phyloP scores from a whole-genome alignment of 2,329 filamentous ascomycete species.

The Colletotrichum chlorophyti region DNA sequence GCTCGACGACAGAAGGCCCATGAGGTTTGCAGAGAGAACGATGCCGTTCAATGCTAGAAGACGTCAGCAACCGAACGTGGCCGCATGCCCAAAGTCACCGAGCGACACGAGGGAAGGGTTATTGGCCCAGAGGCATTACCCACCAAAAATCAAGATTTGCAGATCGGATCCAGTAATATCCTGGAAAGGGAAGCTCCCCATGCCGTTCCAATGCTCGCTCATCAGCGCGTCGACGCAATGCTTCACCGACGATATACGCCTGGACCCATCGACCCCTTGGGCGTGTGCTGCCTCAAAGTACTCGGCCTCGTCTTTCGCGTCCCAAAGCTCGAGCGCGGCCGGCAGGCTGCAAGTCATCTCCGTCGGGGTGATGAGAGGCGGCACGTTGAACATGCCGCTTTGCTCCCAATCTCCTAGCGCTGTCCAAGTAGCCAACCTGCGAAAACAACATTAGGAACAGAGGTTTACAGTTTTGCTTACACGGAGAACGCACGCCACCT shows the following conservation, averaged over 20 bases:
- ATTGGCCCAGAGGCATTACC: rapidly evolving
- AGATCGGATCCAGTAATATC: constrained; percentile 21
- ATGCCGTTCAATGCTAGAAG: constrained; percentile 18
- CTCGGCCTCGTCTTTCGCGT: constrained; percentile 30
- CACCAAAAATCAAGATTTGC: constrained; percentile 23
- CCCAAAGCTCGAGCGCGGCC: constrained; percentile 34
- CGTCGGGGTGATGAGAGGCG: constrained; percentile 30
- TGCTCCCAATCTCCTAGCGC: constrained; percentile 37
- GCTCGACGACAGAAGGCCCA: constrained; percentile 20
- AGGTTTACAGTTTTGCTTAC: rapidly evolving
- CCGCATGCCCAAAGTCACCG: too few relatives aligned
- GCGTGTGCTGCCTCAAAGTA: constrained; percentile 20
- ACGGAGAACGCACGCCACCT: neutral
- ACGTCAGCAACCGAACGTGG: neutral
- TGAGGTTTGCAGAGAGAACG: constrained; percentile 25
- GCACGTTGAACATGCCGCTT: constrained; percentile 33
- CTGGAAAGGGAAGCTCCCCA: constrained; percentile 18
- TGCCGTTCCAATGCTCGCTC: constrained; percentile 27
- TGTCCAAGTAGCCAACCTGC: constrained; percentile 34
- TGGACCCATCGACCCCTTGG: neutral
- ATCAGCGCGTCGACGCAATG: constrained; percentile 31
- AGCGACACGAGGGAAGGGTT: too few relatives aligned
- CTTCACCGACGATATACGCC: constrained; percentile 22
- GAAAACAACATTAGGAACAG: neutral
- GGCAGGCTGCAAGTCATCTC: constrained; percentile 36